Evolutionary conservation across 345 rosid species (phyloP).

Genomic region (Psidium guajava): DNA sequence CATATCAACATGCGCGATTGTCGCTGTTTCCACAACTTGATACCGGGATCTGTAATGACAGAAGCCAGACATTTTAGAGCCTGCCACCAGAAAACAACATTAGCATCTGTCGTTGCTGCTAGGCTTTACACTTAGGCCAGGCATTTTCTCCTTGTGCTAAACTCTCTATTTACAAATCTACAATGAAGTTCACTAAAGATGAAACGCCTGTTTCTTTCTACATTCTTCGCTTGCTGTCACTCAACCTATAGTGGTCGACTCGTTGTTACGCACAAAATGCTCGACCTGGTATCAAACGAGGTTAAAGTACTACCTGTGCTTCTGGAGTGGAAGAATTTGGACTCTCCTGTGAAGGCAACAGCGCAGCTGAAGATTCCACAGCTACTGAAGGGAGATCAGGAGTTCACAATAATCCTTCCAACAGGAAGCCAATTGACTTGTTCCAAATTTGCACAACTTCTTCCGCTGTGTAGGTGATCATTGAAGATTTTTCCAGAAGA

Average conservation of each 20-base stretch:
- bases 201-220: not conserved
- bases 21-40: not conserved
- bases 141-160: not conserved
- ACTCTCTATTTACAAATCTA: not conserved
- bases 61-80: not conserved
- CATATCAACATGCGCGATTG: not conserved
- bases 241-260: not conserved
- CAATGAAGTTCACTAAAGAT: not conserved
- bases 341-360: not conserved
- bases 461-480: not conserved
- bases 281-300: not conserved
- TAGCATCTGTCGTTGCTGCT: not conserved
- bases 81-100: not conserved
- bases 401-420: not conserved
- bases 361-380: not conserved
- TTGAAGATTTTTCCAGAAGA: not conserved
- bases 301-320: not conserved
- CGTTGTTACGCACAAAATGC: not conserved
- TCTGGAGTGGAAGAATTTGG: not conserved
- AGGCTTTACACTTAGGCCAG: not conserved
- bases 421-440: not conserved
- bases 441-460: not conserved
- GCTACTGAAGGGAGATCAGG: not conserved
- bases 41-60: not conserved
- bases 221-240: not conserved